Base-by-base conservation (phyloP, 2,329 filamentous ascomycete genomes). In the Trichophyton mentagrophytes region DNA sequence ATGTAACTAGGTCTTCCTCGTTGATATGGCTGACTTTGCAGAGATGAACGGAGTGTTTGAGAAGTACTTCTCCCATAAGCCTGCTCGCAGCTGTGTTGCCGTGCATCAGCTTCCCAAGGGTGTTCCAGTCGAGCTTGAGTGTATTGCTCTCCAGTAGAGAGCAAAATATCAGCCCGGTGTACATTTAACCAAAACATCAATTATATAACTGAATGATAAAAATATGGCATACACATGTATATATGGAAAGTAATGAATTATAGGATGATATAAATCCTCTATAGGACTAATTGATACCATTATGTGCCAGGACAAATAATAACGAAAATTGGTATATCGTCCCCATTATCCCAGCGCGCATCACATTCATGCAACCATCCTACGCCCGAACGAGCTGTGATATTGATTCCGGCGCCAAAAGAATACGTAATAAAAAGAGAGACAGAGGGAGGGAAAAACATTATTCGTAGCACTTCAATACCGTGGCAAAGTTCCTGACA, bases 11-110 rank as follows among this genome's bases (percentile, higher is more conserved):
- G 87, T 96, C 71, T 97, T 96, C 81, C 78, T 97, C 64, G 86
- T 87, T 58, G 88, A 95, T 75, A 97, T 97, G 92, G 83, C 81
- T 65, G 81, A 93, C 76, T 97, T 97, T 71, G 85, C 82, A 57
- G 83, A 85, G 71, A 89, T 90, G 85, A 90, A 90, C 73, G 80
- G 80, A 67, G 80, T 86, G 57, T 90, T 89, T 69, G 82, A 81
- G 69, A 82, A 85, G 72, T 87, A 84, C 77, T 90, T 89, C 75
- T 67, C 70, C 27, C 81, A 84, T 70, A 84, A 83, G 77, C 83
- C 83, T 17, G 82, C 83, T 20, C 74, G 83, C 58, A 83, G 80
- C 73, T 85, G 83, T 71, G 81, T 86, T 58, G 83, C 83, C 2
- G 83, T 85, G 61, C 78, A 80, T 70, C 77, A 83, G 74, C 75